Conservation (phyloP, 164 flowering plant genomes). For the Macadamia integrifolia region DNA sequence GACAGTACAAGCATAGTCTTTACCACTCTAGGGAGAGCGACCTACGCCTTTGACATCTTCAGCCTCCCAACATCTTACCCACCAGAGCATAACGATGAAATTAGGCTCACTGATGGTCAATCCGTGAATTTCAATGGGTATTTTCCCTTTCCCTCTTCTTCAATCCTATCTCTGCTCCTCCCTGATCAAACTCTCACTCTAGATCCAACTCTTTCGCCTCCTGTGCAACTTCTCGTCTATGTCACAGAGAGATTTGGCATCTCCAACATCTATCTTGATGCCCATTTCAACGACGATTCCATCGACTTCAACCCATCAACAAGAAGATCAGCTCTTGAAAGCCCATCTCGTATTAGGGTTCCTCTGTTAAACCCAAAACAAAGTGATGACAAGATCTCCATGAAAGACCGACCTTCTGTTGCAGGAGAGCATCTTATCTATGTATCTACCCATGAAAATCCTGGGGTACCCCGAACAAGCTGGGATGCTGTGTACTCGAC, state of each 20-base stretch:
- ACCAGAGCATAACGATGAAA: constrained; percentile 22
- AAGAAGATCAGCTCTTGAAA: constrained; percentile 31
- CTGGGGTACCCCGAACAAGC: constrained; percentile 54
- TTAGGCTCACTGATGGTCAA: constrained; percentile 51
- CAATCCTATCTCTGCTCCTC: constrained; percentile 17
- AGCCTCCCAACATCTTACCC: constrained; percentile 25
- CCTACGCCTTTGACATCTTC: constrained; percentile 70
- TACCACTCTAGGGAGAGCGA: constrained; percentile 49
- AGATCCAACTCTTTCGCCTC: background rate
- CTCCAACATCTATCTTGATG: constrained; percentile 44
- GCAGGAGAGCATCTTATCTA: constrained; percentile 50
- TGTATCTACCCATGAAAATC: constrained; percentile 74
- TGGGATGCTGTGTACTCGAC: constrained; percentile 91
- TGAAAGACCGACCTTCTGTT: constrained; percentile 72
- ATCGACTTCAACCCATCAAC: constrained; percentile 10
- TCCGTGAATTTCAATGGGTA: constrained; percentile 80
- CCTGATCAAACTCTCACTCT: constrained; percentile 14
- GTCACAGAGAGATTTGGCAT: constrained; percentile 70
- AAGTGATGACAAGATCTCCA: constrained; percentile 25
- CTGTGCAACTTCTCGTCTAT: constrained; percentile 30
- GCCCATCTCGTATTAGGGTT: constrained; percentile 25
- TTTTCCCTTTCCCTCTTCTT: constrained; percentile 40
- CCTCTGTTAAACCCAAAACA: constrained; percentile 26
- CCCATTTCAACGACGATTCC: constrained; percentile 6
- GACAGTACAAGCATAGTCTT: constrained; percentile 41